phyloP scores from a whole-genome alignment of 2,329 filamentous ascomycete species.

The Neonectria magnoliae region DNA sequence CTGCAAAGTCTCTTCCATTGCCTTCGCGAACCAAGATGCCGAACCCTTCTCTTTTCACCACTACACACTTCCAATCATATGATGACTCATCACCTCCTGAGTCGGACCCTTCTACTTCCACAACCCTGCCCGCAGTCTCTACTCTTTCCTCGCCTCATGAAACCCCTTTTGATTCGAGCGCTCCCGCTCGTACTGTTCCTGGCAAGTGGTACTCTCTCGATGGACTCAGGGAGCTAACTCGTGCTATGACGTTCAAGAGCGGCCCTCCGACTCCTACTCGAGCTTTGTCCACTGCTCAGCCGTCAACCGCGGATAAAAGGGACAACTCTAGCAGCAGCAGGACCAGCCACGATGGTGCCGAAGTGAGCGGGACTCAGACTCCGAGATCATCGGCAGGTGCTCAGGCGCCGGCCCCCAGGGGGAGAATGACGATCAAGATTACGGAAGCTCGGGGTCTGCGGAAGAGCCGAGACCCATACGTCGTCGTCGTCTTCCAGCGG shows the following conservation, averaged over 20 bases:
- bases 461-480: slow-evolving; percentile 88
- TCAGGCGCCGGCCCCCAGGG: slow-evolving; percentile 78
- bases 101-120: slow-evolving; percentile 31
- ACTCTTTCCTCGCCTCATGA: slow-evolving; percentile 43
- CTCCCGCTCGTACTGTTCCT: slow-evolving; percentile 50
- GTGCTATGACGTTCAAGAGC: slow-evolving; percentile 80
- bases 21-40: slow-evolving; percentile 35
- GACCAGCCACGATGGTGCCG: slow-evolving; percentile 54
- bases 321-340: slow-evolving; percentile 50
- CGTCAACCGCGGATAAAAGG: slow-evolving; percentile 59
- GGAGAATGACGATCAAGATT: slow-evolving; percentile 90
- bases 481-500: slow-evolving; percentile 95
- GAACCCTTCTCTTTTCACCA: slow-evolving; percentile 39
- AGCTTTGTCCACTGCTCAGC: slow-evolving; percentile 75
- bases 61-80: slow-evolving; percentile 39
- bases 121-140: slow-evolving; percentile 34
- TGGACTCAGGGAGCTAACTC: slow-evolving; percentile 89
- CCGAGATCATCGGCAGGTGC: slow-evolving; percentile 60
- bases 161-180: slow-evolving; percentile 61
- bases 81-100: slow-evolving; percentile 39
- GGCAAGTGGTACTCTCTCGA: slow-evolving; percentile 71
- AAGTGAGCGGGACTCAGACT: slow-evolving; percentile 64
- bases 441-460: slow-evolving; percentile 84
- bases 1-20: slow-evolving; percentile 33
- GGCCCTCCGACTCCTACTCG: slow-evolving; percentile 90